phyloP scores from a whole-genome alignment of 2,329 filamentous ascomycete genomes.

The Verticillium longisporum region DNA sequence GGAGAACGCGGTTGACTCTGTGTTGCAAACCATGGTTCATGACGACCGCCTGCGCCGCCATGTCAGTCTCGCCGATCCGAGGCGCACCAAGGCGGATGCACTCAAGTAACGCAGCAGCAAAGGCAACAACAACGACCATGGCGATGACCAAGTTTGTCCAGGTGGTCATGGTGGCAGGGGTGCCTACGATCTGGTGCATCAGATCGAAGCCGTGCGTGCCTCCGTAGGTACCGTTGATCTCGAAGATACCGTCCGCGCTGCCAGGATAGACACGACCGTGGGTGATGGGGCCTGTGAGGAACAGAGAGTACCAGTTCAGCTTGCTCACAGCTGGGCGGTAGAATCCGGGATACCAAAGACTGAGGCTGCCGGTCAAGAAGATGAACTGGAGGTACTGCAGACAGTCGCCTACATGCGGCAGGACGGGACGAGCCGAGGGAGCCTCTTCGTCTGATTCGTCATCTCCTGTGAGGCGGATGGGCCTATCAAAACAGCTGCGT shows the following conservation, averaged over 20 bases:
- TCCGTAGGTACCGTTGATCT: constrained; percentile 56
- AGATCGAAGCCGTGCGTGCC: constrained; percentile 51
- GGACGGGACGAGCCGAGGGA: constrained; percentile 3
- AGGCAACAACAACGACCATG: constrained; percentile 48
- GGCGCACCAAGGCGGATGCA: constrained; percentile 26
- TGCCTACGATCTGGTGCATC: constrained; percentile 62
- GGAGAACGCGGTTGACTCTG: constrained; percentile 43
- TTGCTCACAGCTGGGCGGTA: constrained; percentile 64
- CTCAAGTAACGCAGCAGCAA: constrained; percentile 41
- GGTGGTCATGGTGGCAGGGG: constrained; percentile 52
- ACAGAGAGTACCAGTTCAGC: constrained; percentile 59
- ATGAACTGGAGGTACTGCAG: constrained; percentile 72
- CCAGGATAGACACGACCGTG: constrained; percentile 17
- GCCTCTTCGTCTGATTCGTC: constrained; percentile 1
- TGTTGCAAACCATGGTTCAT: constrained; percentile 3
- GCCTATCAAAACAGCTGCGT: background rate
- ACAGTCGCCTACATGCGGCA: constrained; percentile 39
- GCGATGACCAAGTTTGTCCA: constrained; percentile 67
- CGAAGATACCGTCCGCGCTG: constrained; percentile 52
- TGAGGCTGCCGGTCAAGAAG: constrained; percentile 62
- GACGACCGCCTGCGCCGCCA: constrained; percentile 11
- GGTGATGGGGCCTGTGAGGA: constrained; percentile 39
- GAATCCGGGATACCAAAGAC: constrained; percentile 66
- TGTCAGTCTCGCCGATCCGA: background rate
- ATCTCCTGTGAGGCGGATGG: constrained; percentile 1